phyloP scores from a whole-genome alignment of 2,329 filamentous ascomycete genomes.

The Capronia americana region DNA sequence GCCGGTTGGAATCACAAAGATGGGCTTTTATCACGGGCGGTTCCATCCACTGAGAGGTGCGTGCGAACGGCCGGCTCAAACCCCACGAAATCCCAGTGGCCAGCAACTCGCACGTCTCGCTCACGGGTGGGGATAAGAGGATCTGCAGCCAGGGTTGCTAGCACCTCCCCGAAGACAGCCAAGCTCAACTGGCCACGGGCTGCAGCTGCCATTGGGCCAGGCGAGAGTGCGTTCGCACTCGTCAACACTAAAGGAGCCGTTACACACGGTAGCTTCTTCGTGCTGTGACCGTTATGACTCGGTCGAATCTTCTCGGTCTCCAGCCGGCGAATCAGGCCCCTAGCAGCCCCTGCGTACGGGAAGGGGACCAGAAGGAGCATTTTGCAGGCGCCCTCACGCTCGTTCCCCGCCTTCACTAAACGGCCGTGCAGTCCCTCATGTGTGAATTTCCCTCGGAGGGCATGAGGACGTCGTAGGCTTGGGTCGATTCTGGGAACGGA shows the following conservation, averaged over 20 bases:
- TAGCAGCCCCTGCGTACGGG: neutral
- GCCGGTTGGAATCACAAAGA: conserved; percentile 23
- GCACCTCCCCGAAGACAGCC: conserved; percentile 15
- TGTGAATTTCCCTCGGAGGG: neutral
- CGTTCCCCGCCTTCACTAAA: conserved; percentile 21
- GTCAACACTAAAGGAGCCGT: conserved; percentile 23
- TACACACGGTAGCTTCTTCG: conserved; percentile 11
- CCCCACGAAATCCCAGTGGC: conserved; percentile 8
- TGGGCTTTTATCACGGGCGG: neutral
- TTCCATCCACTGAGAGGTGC: neutral
- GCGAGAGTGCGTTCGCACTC: conserved; percentile 13
- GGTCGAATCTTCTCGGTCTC: conserved; percentile 7
- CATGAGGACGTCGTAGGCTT: neutral
- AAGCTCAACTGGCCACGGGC: neutral
- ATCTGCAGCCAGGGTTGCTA: conserved; percentile 26
- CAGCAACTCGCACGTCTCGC: neutral
- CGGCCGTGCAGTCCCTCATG: too few relatives aligned
- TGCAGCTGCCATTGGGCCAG: conserved; percentile 21
- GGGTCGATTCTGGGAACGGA: neutral
- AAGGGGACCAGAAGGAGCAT: conserved; percentile 9
- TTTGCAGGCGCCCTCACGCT: conserved; percentile 13
- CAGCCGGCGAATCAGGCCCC: conserved; percentile 15
- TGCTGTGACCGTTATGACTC: conserved; percentile 10
- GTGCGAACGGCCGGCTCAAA: neutral
- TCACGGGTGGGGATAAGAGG: conserved; percentile 18